Evolutionary conservation across 148 eudicot genomes (phyloP).

Genomic region (Nepenthes gracilis): DNA sequence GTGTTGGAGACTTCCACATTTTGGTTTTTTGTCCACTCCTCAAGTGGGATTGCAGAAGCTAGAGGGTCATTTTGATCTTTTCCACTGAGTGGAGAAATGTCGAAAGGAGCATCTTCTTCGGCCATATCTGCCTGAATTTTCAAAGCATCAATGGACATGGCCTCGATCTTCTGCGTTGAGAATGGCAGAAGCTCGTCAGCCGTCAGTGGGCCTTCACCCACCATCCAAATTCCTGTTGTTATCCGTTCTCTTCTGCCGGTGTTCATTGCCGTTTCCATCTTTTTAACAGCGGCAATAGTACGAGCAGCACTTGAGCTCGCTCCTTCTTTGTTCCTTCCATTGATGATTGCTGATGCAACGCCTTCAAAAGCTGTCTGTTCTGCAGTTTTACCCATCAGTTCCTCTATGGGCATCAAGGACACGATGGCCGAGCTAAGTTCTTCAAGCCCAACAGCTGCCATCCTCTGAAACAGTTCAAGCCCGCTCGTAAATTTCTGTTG

Average conservation of each 20-base stretch:
- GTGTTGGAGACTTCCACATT: background rate
- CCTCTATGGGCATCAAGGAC: constrained; percentile 75
- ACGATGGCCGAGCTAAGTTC: constrained; percentile 47
- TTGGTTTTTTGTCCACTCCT: constrained; percentile 53
- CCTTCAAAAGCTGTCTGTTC: constrained; percentile 98
- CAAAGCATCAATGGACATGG: constrained; percentile 66
- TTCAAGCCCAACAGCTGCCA: constrained; percentile 70
- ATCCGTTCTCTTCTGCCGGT: constrained; percentile 73
- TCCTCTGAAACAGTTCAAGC: constrained; percentile 63
- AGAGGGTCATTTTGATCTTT: constrained; percentile 25
- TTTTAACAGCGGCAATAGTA: constrained; percentile 54
- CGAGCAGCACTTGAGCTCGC: constrained; percentile 90
- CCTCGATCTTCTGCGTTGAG: constrained; percentile 81
- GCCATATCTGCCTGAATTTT: constrained; percentile 73
- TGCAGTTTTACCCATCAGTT: constrained; percentile 73
- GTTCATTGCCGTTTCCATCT: constrained; percentile 58
- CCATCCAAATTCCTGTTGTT: constrained; percentile 78
- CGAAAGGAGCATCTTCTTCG: constrained; percentile 79
- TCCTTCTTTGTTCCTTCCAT: constrained; percentile 87
- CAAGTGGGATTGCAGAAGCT: constrained; percentile 50
- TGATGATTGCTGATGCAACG: constrained; percentile 81
- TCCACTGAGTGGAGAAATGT: constrained; percentile 51
- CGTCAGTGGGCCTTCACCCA: constrained; percentile 48
- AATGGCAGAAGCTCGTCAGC: constrained; percentile 60
- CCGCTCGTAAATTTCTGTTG: constrained; percentile 30